These are phyloP conservation scores for Melastoma candidum DNA, from an alignment of 441 rosid species.

Conservation along the genomic window DNA sequence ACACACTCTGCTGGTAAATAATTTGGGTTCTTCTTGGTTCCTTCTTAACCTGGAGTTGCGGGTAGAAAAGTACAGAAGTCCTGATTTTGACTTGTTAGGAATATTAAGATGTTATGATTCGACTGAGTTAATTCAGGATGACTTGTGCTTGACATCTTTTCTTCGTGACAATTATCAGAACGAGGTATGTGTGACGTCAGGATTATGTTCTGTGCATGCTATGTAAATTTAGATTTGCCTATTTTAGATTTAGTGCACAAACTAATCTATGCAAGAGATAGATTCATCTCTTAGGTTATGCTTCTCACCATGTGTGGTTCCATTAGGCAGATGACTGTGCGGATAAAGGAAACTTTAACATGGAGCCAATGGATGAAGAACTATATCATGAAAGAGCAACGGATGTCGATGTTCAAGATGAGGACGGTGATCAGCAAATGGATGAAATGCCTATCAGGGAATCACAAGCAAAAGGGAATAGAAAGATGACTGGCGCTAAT, in stretches of 20 bases:
- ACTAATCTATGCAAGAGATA: not conserved
- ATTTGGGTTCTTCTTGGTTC: conserved; percentile 3
- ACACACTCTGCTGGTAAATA: conserved; percentile 25
- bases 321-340: conserved; percentile 41
- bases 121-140: too few species aligned
- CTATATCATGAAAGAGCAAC: conserved; percentile 17
- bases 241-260: not conserved
- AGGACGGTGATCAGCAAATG: conserved; percentile 12
- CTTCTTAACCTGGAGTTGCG: not conserved
- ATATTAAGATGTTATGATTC: too few species aligned
- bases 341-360: conserved; percentile 41
- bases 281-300: not conserved
- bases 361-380: conserved; percentile 25
- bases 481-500: not conserved
- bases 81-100: too few species aligned
- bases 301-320: conserved; percentile 18
- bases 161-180: too few species aligned
- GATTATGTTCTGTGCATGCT: too few species aligned
- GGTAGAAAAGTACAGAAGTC: not conserved
- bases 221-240: not conserved
- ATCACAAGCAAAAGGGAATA: conserved; percentile 3
- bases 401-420: conserved; percentile 21
- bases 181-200: too few species aligned
- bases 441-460: not conserved
- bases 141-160: too few species aligned